Evolutionary conservation across 345 rosid genomes (phyloP), one percentile per base, ranked within the genome.

Genomic region (Citrus reticulata): DNA sequence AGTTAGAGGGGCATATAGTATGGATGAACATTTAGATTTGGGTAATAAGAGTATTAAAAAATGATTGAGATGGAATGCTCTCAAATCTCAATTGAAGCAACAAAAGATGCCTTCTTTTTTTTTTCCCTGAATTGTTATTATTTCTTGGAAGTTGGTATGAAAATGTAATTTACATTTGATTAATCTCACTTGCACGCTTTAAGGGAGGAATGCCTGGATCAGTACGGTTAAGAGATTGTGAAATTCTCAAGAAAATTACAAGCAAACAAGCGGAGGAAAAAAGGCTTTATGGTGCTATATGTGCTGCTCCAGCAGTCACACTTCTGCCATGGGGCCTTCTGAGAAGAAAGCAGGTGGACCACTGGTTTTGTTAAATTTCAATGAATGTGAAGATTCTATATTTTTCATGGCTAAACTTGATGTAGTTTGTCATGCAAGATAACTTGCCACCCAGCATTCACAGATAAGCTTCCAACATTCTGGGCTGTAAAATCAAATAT

Each of bases 201-300:
- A 80, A 93, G 99, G 99, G 99, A 81, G 99, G 99, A 67, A 95
- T 95, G 99, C 99, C 98, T 66, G 99, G 99, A 46, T 86, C 99
- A 49, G 98, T 86, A 25, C 87, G 93, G 74, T 85, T 95, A 78
- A 92, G 98, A 86, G 99, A 95, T 70, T 88, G 91, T 79, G 85
- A 86, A 77, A 78, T 83, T 81, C 92, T 95, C 10, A 89, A 84
- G 80, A 69, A 81, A 82, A 93, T 95, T 65, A 87, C 87, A 65
- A 90, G 89, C 86, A 90, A 87, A 82, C 99, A 95, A 80, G 96
- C 92, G 5, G 96, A 87, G 80, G 87, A 82, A 58, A 91, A 88
- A 85, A 85, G 95, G 81, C 81, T 93, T 34, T 91, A 90, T 66
- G 98, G 97, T 74, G 99, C 96, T 76, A 93, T 93, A 84, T 93